Conservation (phyloP, 805 yeast species). For the Metschnikowia borealis region DNA sequence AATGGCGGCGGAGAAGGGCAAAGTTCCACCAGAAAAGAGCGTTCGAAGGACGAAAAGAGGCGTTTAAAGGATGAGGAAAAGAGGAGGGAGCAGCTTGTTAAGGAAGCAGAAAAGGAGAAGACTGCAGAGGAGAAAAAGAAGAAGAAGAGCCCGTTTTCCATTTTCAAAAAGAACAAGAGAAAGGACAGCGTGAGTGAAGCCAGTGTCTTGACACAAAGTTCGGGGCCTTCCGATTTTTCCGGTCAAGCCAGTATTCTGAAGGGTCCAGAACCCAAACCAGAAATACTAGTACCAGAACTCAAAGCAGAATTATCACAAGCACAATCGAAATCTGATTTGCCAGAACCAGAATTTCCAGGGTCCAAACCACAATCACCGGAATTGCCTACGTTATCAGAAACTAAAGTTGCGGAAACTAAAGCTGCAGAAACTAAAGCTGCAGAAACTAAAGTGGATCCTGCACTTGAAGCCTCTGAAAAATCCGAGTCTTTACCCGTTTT, state of each 20-base stretch:
- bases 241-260: too few relatives aligned
- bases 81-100: conserved; percentile 3
- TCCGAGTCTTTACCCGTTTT: not conserved
- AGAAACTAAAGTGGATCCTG: too few relatives aligned
- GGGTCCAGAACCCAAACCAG: too few relatives aligned
- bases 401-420: too few relatives aligned
- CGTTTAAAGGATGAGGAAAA: conserved; percentile 13
- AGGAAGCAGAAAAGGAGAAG: conserved; percentile 10
- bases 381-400: too few relatives aligned
- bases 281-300: too few relatives aligned
- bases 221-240: not conserved
- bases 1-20: conserved; percentile 2
- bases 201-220: conserved; percentile 2
- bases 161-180: conserved; percentile 10
- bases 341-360: too few relatives aligned
- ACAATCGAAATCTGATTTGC: too few relatives aligned
- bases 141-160: conserved; percentile 6
- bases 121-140: conserved; percentile 10
- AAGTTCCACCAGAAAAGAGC: conserved; percentile 4
- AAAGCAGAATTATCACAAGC: too few relatives aligned
- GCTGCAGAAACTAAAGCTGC: too few relatives aligned
- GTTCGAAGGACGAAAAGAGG: conserved; percentile 12
- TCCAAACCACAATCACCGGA: too few relatives aligned
- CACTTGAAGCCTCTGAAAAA: not conserved
- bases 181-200: conserved; percentile 8